These are phyloP conservation scores for Hyphopichia fennica DNA, from an alignment of 1,139 yeast genomes.

Conservation along the genomic window DNA sequence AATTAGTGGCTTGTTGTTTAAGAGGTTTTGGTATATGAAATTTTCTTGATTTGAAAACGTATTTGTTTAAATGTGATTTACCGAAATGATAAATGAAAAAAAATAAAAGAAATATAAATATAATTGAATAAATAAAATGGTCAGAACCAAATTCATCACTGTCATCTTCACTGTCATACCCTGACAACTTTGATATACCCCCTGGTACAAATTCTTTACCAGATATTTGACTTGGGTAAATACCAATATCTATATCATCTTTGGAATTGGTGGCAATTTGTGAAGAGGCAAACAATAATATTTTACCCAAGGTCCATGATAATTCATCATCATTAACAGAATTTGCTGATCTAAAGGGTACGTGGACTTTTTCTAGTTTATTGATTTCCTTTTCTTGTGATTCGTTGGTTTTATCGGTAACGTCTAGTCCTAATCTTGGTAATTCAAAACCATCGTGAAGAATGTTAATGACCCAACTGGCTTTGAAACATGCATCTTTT, in stretches of 20 bases:
- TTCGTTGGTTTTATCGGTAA: constrained; percentile 20
- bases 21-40: constrained; percentile 15
- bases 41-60: constrained; percentile 14
- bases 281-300: constrained; percentile 58
- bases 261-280: constrained; percentile 33
- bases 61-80: constrained; percentile 14
- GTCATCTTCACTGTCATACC: constrained; percentile 20
- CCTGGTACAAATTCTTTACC: constrained; percentile 42
- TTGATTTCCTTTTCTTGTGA: constrained; percentile 19
- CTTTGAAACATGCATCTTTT: constrained; percentile 74
- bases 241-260: constrained; percentile 40
- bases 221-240: constrained; percentile 52
- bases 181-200: constrained; percentile 9
- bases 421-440: constrained; percentile 61
- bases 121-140: constrained; percentile 11
- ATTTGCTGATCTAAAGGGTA: constrained; percentile 62
- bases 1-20: constrained; percentile 7
- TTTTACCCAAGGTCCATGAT: constrained; percentile 69
- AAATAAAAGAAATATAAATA: constrained; percentile 19
- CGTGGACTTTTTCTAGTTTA: constrained; percentile 36
- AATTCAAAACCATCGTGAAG: constrained; percentile 78
- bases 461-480: constrained; percentile 76
- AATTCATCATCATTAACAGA: constrained; percentile 60
- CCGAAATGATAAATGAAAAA: constrained; percentile 20
- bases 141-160: constrained; percentile 17